Conservation (phyloP, 768 basidiomycete species). For the Favolaschia claudopus region DNA sequence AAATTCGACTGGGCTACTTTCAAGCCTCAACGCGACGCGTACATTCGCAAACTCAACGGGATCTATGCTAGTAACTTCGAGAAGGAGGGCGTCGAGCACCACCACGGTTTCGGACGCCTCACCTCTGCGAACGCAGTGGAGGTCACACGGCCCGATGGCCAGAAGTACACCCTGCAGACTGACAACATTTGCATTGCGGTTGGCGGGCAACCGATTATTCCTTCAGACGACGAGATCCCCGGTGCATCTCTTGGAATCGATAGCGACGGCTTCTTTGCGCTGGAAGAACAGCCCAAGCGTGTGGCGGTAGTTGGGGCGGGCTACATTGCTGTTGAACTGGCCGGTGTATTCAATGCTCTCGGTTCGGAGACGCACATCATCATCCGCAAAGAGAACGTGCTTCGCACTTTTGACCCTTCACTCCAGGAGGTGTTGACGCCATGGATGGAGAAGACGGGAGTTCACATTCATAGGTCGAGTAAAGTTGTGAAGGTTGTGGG, state of each 20-base stretch:
- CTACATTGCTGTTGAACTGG: conserved; percentile 97
- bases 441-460: conserved; percentile 95
- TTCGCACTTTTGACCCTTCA: conserved; percentile 91
- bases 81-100: conserved; percentile 88
- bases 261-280: conserved; percentile 96
- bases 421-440: conserved; percentile 85
- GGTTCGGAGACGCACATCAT: conserved; percentile 92
- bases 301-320: conserved; percentile 97
- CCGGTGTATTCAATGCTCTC: conserved; percentile 91
- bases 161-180: conserved; percentile 74
- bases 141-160: conserved; percentile 72
- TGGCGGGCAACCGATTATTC: conserved; percentile 85
- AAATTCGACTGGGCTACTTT: conserved; percentile 90
- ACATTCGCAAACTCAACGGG: conserved; percentile 87
- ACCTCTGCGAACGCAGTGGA: conserved; percentile 73
- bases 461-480: conserved; percentile 83
- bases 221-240: conserved; percentile 80
- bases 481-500: conserved; percentile 82
- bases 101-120: conserved; percentile 81
- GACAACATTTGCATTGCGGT: conserved; percentile 86
- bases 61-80: conserved; percentile 92
- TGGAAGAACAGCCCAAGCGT: conserved; percentile 89
- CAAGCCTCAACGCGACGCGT: conserved; percentile 95
- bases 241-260: conserved; percentile 91
- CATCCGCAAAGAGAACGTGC: conserved; percentile 88